A percentile compares a stretch with the other conserved stretches of the same genome.
phyloP scores from a whole-genome alignment of 163 green algal genomes.

The Coccomyxa subellipsoidea region DNA sequence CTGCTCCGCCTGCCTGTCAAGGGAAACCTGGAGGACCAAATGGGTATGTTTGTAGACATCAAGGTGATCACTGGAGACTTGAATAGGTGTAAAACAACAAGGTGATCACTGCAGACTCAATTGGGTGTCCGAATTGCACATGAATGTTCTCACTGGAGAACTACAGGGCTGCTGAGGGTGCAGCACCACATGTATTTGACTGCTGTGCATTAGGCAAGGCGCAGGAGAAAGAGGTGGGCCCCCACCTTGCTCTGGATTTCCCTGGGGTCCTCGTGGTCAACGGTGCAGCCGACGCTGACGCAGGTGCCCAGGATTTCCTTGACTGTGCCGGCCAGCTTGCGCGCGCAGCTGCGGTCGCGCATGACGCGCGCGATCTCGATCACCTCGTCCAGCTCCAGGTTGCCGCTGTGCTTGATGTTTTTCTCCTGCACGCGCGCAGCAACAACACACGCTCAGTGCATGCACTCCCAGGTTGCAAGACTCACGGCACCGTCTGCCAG shows the following conservation, averaged over 20 bases:
- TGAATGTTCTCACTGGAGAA: slow-evolving; percentile 1
- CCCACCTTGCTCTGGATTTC: slow-evolving; percentile 84
- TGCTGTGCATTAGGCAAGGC: no score
- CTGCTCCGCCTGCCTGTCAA: no score
- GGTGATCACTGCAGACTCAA: neutral
- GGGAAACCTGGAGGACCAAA: no score
- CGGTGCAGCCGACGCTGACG: slow-evolving; percentile 93
- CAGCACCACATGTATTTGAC: no score
- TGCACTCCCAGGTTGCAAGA: no score
- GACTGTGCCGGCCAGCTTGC: slow-evolving; percentile 82
- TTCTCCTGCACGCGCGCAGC: slow-evolving; percentile 79
- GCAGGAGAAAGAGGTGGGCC: no score
- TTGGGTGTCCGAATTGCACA: no score
- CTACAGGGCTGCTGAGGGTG: neutral
- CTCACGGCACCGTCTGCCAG: no score
- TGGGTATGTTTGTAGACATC: no score
- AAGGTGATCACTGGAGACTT: neutral
- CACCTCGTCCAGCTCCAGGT: slow-evolving; percentile 92
- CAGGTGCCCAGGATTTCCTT: slow-evolving; percentile 99
- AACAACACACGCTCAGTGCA: neutral
- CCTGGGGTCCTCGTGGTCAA: slow-evolving; percentile 89
- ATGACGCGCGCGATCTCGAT: slow-evolving; percentile 97
- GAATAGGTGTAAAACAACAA: neutral
- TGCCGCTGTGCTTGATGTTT: slow-evolving; percentile 98
- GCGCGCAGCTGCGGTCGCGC: slow-evolving; percentile 86